Base-by-base conservation (phyloP, 108 stramenopile species). In the Nitzschia sp. region DNA sequence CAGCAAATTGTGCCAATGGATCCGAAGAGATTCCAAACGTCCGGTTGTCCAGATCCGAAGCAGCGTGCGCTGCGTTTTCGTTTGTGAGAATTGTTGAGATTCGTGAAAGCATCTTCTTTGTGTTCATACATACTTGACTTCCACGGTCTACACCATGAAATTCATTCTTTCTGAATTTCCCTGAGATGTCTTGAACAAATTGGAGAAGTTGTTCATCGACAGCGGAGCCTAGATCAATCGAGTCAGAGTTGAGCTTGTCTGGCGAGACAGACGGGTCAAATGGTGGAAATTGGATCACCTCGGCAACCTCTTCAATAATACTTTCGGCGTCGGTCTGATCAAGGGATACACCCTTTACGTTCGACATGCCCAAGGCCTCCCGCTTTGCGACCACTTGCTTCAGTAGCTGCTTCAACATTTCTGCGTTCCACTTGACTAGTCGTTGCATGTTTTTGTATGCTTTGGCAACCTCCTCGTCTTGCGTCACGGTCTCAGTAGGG, bases 81-180 rank as follows among this genome's bases (percentile, higher is more conserved):
- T 15, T 9, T 15, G 27, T 19, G 17, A 27, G n/a, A 1, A 45
- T 25, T 31, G 76, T 66, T 15, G 58, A 59, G 4, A 77, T 44
- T 33, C 71, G 71, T 35, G 50, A 54, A 25, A 79, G 53, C 26
- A 75, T 69, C 56, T 80, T 80, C 13, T 66, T 45, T 0, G 79
- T 73, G 25, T 53, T 62, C 74, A 80, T 75, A 3, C 71, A 73
- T 1, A 80, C 74, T 44, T 80, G 79, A 53, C 62, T 71, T 26
- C 69, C 79, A 31, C 66, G 79, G n/a, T 76, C 79, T 21, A 80
- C 50, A 45, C 66, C 67, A 50, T 80, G 79, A 55, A 76, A 80
- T 1, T 53, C 54, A 36, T 76, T 75, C 32, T 72, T 70, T 13
- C 56, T 46, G 50, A 64, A 78, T 30, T 32, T 36, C 0, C 64